Evolutionary conservation across 768 basidiomycete species (phyloP).

Genomic region (Tylopilus plumbeoviolaceoides): DNA sequence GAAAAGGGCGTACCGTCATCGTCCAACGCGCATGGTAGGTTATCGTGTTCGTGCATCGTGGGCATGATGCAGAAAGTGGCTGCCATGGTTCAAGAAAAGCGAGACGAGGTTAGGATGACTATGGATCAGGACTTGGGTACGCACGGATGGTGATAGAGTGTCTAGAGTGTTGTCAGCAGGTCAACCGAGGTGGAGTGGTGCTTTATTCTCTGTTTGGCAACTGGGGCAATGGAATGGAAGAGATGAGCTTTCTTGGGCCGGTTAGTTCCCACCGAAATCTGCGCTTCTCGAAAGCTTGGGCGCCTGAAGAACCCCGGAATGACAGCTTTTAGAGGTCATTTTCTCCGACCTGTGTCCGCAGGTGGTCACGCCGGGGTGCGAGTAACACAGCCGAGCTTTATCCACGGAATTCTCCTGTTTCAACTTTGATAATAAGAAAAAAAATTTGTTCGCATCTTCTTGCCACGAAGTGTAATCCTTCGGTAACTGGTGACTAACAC

Average conservation of each 20-base stretch:
- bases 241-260: slow-evolving; percentile 24
- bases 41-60: slow-evolving; percentile 27
- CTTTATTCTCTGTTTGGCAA: slow-evolving; percentile 37
- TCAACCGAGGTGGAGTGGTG: slow-evolving; percentile 20
- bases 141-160: slow-evolving; percentile 29
- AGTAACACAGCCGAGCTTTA: slow-evolving; percentile 5
- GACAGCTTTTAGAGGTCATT: slow-evolving; percentile 5
- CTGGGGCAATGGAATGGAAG: slow-evolving; percentile 29
- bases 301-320: slow-evolving; percentile 11
- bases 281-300: slow-evolving; percentile 7
- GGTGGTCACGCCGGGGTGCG: not conserved
- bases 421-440: not conserved
- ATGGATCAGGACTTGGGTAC: slow-evolving; percentile 12
- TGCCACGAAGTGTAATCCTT: too few species aligned
- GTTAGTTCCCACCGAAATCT: slow-evolving; percentile 28
- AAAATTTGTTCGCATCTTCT: too few species aligned
- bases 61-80: slow-evolving; percentile 17
- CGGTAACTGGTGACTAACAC: slow-evolving; percentile 7
- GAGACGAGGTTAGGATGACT: slow-evolving; percentile 4
- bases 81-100: not conserved
- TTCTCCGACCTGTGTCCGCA: slow-evolving; percentile 11
- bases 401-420: slow-evolving; percentile 4
- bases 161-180: slow-evolving; percentile 16
- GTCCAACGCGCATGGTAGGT: slow-evolving; percentile 26
- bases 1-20: slow-evolving; percentile 33